Evolutionary conservation across 2,329 filamentous ascomycete genomes (phyloP), one percentile per base, ranked within the genome.

Genomic region (Hypoxylon sp.): DNA sequence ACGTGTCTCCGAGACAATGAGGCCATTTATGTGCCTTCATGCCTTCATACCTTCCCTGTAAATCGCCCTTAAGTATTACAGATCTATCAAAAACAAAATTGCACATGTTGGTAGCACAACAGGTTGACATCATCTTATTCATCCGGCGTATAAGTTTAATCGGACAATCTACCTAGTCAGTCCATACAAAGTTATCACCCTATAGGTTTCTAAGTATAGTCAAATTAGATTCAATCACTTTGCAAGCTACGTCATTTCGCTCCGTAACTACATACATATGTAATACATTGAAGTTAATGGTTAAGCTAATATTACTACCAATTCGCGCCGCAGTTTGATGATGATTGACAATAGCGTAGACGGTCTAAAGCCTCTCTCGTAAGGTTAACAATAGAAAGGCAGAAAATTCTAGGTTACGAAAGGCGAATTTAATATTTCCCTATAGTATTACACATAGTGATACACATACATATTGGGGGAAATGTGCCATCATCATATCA

Each of bases 1-100:
- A 65, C 58, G 19, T 43, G 6, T 5, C 19, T 63, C 25, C 43
- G 38, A 69, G 55, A 66, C 59, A 63, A 57, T 45, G 21, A 43
- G 19, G 49, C 6, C 14, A 60, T 36, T 48, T 49, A 50, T 62
- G 48, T 41, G 46, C 30, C 17, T 56, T 32, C 10, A 4, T 46
- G 21, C 7, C 23, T 19, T 51, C 21, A 25, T 46, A 11, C 6
- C 21, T 21, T 52, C 21, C 17, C 23, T 23, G 23, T 32, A 28
- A 19, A 60, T 48, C 34, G 19, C 30, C 21, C 17, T 51, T 52
- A 51, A 46, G 25, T 51, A 49, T 49, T 61, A 46, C 38, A 46
- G 30, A 25, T 30, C 13, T 17, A 3, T n/a, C 25, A 49, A 49
- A 49, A 25, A 19, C 5, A 5, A 32, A 10, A 7, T 49, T 46